Evolutionary conservation across 108 stramenopile genomes (phyloP).

Genomic region (Nannochloropsis salina): DNA sequence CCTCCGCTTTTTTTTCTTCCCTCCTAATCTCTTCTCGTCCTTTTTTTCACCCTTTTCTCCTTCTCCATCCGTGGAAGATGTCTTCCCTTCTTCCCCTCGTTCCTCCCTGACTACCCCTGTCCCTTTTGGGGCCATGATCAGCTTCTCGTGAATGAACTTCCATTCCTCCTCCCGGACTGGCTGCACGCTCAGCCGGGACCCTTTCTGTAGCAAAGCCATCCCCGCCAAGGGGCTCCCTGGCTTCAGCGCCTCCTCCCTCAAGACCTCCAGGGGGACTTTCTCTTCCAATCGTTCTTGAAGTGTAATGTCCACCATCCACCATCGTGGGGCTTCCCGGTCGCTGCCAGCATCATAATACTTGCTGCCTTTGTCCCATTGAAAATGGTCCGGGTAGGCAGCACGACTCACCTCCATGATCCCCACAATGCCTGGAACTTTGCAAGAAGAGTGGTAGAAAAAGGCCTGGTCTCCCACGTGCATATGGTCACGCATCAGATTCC

Average conservation of each 20-base stretch:
- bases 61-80: neutral
- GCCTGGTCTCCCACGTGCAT: slow-evolving; percentile 28
- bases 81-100: neutral
- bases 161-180: slow-evolving; percentile 23
- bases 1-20: neutral
- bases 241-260: slow-evolving; percentile 24
- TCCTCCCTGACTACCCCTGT: neutral
- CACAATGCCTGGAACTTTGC: slow-evolving; percentile 31
- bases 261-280: neutral
- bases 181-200: slow-evolving; percentile 23
- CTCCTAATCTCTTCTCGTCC: neutral
- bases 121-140: neutral
- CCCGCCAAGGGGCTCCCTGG: neutral
- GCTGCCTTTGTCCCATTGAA: neutral
- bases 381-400: slow-evolving; percentile 22
- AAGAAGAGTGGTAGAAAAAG: slow-evolving; percentile 30
- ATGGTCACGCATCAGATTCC: slow-evolving; percentile 25
- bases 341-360: slow-evolving; percentile 24
- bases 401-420: slow-evolving; percentile 18
- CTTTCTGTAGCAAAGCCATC: slow-evolving; percentile 23
- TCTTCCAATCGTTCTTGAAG: neutral
- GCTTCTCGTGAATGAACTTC: neutral
- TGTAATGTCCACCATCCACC: slow-evolving; percentile 24
- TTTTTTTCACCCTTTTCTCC: neutral
- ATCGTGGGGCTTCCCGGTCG: neutral